These are phyloP conservation scores for Adansonia grandidieri DNA, from an alignment of 441 rosid genomes.

Conservation along the genomic window DNA sequence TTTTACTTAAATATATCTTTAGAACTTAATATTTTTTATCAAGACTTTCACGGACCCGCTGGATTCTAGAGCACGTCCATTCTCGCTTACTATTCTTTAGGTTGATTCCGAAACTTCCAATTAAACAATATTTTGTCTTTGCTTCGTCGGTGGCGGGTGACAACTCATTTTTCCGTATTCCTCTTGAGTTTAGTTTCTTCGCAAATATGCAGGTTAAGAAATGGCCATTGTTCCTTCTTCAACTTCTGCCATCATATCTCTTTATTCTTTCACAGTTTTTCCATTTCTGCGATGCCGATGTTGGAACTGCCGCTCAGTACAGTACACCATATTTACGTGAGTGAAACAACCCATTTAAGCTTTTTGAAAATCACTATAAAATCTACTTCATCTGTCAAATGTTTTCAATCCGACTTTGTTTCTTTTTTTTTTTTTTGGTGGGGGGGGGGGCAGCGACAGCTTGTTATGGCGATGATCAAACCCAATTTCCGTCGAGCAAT, in stretches of 20 bases:
- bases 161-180: neutral
- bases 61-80: too few species aligned
- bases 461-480: conserved; percentile 44
- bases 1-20: too few species aligned
- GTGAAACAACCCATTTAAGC: conserved; percentile 19
- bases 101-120: too few species aligned
- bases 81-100: too few species aligned
- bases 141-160: neutral
- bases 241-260: neutral
- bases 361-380: too few species aligned
- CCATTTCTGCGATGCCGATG: conserved; percentile 37
- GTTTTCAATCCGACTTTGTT: neutral
- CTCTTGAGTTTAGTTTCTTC: neutral
- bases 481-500: conserved; percentile 60
- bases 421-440: neutral
- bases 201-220: neutral
- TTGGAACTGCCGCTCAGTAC: conserved; percentile 59
- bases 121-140: too few species aligned
- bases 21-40: too few species aligned
- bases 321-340: conserved; percentile 60
- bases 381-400: neutral
- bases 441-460: conserved; percentile 40
- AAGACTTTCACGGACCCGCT: too few species aligned
- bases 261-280: conserved; percentile 11
- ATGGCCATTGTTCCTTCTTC: neutral